Evolutionary conservation across 352 stramenopile species (phyloP), one percentile per base, ranked within the genome.

Genomic region (Phytophthora constricta): DNA sequence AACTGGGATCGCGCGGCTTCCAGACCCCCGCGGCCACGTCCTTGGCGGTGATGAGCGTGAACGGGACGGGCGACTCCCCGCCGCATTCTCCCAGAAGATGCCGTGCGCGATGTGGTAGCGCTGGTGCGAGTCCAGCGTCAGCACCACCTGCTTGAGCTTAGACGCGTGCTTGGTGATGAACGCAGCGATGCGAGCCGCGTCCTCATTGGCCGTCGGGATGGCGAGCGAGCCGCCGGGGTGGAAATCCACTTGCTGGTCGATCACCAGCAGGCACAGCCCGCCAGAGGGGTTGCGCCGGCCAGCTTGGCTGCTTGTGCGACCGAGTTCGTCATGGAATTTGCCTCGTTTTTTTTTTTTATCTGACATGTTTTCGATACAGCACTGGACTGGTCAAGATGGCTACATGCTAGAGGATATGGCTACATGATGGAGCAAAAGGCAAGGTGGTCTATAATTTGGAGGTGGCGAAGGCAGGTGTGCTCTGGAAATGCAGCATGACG

Each of bases 91-190:
- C 96, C 97, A 99, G 70, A 98, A 99, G 28, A 85, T 82, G 9
- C 88, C 90, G 77, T 99, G 95, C 7, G 96, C 95, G 68, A 99
- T 98, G 79, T 99, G 94, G 55, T 98, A 87, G 39, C 92, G 93
- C 55, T 98, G 90, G 79, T 99, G 97, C 43, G 92, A 98, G 73
- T 99, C 97, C 52, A 99, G 77, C 22, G 97, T 99, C n/a, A 98
- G 84, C 20, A 98, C 86, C 27, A 99, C 77, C 60, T 98, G 90
- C 46, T 75, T 59, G 49, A 97, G 87, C 42, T 86, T 28, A 1
- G 42, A 26, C 9, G 51, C 19, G 70, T 98, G 71, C 51, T 83
- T 47, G 11, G 28, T 39, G 68, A 99, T 98, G 53, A 99, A 90
- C 17, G 51, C 60, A 5, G 94, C 81, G 43, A 98, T 98, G 23